Conservation (phyloP, 208 protist species). For the Leptomonas seymouri region DNA sequence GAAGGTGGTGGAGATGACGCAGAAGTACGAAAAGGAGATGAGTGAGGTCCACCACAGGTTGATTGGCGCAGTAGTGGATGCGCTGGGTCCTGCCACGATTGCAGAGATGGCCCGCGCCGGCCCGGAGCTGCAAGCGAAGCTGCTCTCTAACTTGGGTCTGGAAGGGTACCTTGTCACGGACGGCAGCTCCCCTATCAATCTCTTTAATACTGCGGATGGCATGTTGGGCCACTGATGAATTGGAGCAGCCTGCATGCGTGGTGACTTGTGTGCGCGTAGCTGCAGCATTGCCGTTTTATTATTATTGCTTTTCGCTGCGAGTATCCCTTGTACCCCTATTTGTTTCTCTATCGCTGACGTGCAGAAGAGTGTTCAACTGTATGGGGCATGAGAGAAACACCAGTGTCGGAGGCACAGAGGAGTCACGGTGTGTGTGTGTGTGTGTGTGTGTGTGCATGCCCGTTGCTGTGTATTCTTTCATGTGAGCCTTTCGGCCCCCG, state of each 20-base stretch:
- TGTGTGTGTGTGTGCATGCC: too few relatives aligned
- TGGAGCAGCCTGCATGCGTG: background rate
- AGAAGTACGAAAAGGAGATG: constrained; percentile 38
- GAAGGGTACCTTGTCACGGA: constrained; percentile 93
- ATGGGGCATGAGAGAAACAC: too few relatives aligned
- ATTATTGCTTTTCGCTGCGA: background rate
- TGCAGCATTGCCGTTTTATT: background rate
- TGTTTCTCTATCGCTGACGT: too few relatives aligned
- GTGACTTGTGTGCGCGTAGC: background rate
- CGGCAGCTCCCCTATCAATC: constrained; percentile 91
- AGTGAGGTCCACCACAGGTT: constrained; percentile 49
- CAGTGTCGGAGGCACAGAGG: too few relatives aligned
- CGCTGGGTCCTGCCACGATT: constrained; percentile 79
- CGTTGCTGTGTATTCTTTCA: too few relatives aligned
- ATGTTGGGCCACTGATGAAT: constrained; percentile 31
- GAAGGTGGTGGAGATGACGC: constrained; percentile 33
- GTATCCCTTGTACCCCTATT: background rate
- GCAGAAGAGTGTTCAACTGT: too few relatives aligned
- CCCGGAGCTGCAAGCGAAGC: constrained; percentile 79
- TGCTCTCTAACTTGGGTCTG: constrained; percentile 79
- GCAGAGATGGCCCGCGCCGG: constrained; percentile 80
- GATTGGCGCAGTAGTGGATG: constrained; percentile 53
- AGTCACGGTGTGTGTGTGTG: too few relatives aligned
- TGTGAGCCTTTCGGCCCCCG: too few relatives aligned
- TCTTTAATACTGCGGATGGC: constrained; percentile 86